Conservation (phyloP, 2,329 filamentous ascomycete species). For the Cryphonectria parasitica region DNA sequence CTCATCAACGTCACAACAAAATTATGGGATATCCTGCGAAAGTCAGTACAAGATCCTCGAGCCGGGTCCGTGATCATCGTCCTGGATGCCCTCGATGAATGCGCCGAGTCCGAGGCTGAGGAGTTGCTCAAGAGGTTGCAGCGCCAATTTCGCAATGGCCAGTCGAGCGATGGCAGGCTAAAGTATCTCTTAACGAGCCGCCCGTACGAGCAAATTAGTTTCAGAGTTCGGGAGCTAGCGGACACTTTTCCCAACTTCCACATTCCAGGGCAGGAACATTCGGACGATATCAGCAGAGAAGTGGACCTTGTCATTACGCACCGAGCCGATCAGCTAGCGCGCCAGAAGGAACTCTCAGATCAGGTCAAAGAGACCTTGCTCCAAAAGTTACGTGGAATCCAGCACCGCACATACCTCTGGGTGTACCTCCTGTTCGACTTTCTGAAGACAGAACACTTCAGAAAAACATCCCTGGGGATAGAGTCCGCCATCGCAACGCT, state of each 20-base stretch:
- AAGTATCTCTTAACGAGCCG: not conserved
- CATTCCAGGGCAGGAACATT: not conserved
- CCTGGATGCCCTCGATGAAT: not conserved
- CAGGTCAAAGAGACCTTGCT: not conserved
- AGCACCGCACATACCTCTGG: slow-evolving; percentile 3
- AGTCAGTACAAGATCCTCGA: not conserved
- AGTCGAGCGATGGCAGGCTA: not conserved
- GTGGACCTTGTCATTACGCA: not conserved
- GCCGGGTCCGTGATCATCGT: not conserved
- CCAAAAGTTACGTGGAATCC: not conserved
- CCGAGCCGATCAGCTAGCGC: not conserved
- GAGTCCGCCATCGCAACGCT: not conserved
- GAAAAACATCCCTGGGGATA: not conserved
- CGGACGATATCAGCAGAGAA: not conserved
- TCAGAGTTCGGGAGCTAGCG: not conserved
- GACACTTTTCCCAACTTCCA: not conserved
- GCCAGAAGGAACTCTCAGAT: not conserved
- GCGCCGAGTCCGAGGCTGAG: not conserved
- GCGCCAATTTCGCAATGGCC: not conserved
- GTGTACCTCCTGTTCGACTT: not conserved
- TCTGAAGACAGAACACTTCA: not conserved
- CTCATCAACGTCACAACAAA: not conserved
- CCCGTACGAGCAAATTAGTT: not conserved
- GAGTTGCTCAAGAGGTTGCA: not conserved
- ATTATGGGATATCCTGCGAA: not conserved